phyloP scores from a whole-genome alignment of 2,329 filamentous ascomycete genomes.

The Cladophialophora chaetospira region DNA sequence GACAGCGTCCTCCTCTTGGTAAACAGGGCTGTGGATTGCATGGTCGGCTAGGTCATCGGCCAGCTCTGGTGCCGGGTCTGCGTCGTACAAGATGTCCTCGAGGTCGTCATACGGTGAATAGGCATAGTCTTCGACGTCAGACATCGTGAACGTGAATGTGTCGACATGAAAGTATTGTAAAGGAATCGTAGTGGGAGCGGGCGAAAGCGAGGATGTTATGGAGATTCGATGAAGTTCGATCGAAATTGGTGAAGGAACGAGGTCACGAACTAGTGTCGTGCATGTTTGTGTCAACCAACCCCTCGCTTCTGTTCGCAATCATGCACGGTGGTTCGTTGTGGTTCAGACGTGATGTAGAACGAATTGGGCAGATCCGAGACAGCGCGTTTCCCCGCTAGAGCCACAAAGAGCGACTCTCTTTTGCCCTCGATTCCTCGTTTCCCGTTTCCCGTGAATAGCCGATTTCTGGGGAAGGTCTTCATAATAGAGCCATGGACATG shows the following conservation, averaged over 20 bases:
- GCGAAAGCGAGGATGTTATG: not conserved
- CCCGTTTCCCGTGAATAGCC: too few species aligned
- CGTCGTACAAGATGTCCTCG: slow-evolving; percentile 32
- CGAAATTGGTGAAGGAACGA: not conserved
- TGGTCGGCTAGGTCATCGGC: slow-evolving; percentile 46
- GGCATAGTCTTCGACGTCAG: slow-evolving; percentile 31
- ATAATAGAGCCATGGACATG: not conserved
- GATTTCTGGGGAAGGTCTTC: too few species aligned
- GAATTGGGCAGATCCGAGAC: too few species aligned
- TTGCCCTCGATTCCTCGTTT: not conserved
- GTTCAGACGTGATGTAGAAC: too few species aligned
- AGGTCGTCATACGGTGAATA: slow-evolving; percentile 32
- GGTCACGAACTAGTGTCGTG: slow-evolving; percentile 5
- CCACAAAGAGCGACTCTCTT: too few species aligned
- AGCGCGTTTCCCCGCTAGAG: too few species aligned
- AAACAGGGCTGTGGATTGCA: slow-evolving; percentile 44
- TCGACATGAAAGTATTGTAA: not conserved
- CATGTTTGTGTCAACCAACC: not conserved
- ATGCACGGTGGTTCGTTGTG: too few species aligned
- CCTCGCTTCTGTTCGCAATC: not conserved
- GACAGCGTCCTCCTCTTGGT: slow-evolving; percentile 41
- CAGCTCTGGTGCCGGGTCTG: slow-evolving; percentile 31
- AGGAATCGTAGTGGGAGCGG: not conserved
- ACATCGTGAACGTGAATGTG: slow-evolving; percentile 24
- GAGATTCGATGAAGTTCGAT: too few species aligned